Percentiles rank a stretch among this genome's conserved stretches.
phyloP scores from a whole-genome alignment of 2,329 filamentous ascomycete species.

The Fusarium buharicum region DNA sequence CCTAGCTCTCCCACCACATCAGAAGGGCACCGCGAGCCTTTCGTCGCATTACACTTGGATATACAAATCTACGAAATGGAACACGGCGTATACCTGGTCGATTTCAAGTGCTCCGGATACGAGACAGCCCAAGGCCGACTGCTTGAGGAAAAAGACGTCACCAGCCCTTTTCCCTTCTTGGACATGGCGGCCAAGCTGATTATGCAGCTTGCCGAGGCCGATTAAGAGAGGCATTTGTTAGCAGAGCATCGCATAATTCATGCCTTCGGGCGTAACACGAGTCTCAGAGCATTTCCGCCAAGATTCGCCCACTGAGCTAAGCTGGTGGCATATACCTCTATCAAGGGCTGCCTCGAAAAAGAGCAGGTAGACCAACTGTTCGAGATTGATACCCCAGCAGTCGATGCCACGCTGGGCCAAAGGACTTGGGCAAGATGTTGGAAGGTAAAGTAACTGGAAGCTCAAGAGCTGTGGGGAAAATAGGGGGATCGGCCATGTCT shows the following conservation, averaged over 20 bases:
- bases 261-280: background rate
- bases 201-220: conserved; percentile 88
- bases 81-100: conserved; percentile 90
- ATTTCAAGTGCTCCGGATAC: conserved; percentile 98
- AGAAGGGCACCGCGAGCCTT: conserved; percentile 63
- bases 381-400: conserved; percentile 2
- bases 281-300: background rate
- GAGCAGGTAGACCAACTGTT: background rate
- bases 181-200: conserved; percentile 93
- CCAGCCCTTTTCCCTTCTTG: conserved; percentile 93
- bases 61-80: conserved; percentile 98
- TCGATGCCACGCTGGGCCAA: background rate
- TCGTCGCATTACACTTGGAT: conserved; percentile 92
- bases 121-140: conserved; percentile 80
- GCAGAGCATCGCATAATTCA: background rate
- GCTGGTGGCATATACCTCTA: background rate
- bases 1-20: conserved; percentile 41
- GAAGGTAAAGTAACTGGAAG: conserved; percentile 1
- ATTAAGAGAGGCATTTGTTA: conserved; percentile 54
- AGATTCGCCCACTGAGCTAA: background rate
- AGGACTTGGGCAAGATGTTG: background rate
- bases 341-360: background rate
- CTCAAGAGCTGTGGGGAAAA: conserved; percentile 2
- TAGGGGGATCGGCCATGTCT: background rate
- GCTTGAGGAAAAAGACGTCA: conserved; percentile 92